phyloP scores from a whole-genome alignment of 139 green algal genomes.

The Dunaliella primolecta region DNA sequence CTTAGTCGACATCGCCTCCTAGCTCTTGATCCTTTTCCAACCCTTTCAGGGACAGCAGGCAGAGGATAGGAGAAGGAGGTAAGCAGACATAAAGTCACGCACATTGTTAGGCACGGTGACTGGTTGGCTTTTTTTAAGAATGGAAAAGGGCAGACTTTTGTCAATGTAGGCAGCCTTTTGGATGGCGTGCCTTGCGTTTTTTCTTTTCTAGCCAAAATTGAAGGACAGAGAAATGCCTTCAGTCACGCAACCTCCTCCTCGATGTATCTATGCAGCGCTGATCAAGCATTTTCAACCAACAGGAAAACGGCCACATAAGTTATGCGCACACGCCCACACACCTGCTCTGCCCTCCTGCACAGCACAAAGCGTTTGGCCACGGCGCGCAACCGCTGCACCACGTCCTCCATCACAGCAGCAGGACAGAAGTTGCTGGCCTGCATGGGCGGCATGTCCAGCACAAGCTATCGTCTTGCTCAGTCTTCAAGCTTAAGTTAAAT shows the following conservation, averaged over 20 bases:
- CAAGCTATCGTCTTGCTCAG: too few species aligned
- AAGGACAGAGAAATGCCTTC: neutral
- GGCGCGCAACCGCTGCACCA: neutral
- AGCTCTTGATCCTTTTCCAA: too few species aligned
- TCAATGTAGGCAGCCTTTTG: neutral
- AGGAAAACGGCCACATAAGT: neutral
- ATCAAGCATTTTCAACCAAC: neutral
- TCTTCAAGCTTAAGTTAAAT: too few species aligned
- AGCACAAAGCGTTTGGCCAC: constrained; percentile 4
- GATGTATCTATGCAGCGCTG: neutral
- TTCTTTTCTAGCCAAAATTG: neutral
- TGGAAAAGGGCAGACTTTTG: neutral
- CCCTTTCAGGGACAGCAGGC: too few species aligned
- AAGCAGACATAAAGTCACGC: too few species aligned
- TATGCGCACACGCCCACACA: too few species aligned
- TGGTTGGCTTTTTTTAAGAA: too few species aligned
- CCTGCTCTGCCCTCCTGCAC: constrained; percentile 1
- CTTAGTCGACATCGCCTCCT: too few species aligned
- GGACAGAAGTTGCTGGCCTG: neutral
- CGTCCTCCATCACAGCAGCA: neutral
- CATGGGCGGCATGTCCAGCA: neutral
- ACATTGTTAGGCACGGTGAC: neutral
- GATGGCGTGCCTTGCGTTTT: too few species aligned
- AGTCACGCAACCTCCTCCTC: neutral
- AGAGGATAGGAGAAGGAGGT: too few species aligned